Percentiles rank a stretch among this genome's conserved stretches.
These are phyloP conservation scores for Solanum hybrid DNA, from an alignment of 305 asterid genomes.

Conservation along the genomic window DNA sequence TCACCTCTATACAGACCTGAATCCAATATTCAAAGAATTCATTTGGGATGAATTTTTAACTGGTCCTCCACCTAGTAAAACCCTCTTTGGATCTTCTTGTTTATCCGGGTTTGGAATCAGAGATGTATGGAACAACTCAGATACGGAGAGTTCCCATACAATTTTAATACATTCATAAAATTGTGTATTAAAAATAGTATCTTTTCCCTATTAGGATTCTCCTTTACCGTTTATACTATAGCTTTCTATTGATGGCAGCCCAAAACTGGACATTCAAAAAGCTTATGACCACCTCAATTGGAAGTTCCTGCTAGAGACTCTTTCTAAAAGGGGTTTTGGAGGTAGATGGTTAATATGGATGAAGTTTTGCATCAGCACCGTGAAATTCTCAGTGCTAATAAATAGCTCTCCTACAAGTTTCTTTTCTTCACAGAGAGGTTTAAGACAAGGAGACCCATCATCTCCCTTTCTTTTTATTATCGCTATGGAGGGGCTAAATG, in stretches of 20 bases:
- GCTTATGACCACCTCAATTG: background rate
- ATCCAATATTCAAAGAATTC: background rate
- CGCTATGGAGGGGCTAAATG: background rate
- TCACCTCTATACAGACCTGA: background rate
- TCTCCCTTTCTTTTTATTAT: background rate
- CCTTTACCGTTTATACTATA: background rate
- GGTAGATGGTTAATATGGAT: background rate
- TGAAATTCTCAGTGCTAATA: background rate
- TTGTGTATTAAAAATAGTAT: background rate
- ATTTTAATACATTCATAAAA: background rate
- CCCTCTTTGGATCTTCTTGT: background rate
- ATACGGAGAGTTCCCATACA: background rate
- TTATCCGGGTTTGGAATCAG: background rate
- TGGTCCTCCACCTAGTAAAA: background rate
- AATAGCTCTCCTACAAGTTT: background rate
- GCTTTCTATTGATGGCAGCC: too few relatives aligned
- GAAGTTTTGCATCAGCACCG: background rate
- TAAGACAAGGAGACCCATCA: background rate
- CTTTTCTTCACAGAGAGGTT: background rate
- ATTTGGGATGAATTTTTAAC: background rate
- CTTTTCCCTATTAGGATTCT: background rate
- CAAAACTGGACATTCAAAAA: too few relatives aligned
- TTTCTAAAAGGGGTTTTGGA: background rate
- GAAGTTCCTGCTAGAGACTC: background rate
- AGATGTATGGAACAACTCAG: background rate